phyloP scores from a whole-genome alignment of 139 green algal genomes.

The Zygnema circumcarinatum region DNA sequence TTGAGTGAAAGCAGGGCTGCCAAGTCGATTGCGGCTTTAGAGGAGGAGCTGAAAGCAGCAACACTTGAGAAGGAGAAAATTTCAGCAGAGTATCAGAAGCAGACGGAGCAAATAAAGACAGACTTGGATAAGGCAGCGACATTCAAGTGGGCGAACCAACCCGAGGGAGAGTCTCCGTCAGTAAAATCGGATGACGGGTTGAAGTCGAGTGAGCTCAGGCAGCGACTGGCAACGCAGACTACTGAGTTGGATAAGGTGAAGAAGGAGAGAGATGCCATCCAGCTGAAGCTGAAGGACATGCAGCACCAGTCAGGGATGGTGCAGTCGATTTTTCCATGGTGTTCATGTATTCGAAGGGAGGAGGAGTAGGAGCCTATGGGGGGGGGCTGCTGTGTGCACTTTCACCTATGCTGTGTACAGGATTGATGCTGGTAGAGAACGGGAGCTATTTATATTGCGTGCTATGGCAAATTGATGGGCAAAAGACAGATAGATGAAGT shows the following conservation, averaged over 20 bases:
- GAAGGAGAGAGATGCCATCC: neutral
- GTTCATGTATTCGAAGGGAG: neutral
- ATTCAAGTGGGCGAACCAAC: neutral
- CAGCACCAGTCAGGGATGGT: neutral
- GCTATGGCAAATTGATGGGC: too few relatives aligned
- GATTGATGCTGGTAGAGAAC: too few relatives aligned
- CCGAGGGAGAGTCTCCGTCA: neutral
- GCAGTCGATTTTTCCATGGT: neutral
- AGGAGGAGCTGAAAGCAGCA: neutral
- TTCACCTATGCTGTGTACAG: too few relatives aligned
- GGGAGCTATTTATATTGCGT: too few relatives aligned
- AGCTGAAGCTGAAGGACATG: neutral
- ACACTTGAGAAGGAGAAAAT: neutral
- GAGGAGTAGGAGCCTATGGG: neutral
- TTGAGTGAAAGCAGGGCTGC: neutral
- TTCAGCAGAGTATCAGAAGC: too few relatives aligned
- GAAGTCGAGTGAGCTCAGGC: neutral
- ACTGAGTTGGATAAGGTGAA: neutral
- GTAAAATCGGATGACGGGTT: neutral
- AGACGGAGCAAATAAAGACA: neutral
- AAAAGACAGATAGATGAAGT: too few relatives aligned
- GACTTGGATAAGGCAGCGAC: neutral
- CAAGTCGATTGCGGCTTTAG: neutral
- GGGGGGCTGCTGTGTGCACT: too few relatives aligned
- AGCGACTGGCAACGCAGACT: neutral